Conservation (phyloP, 371 early-diverging fungal genomes). For the Chytridiales sp. region DNA sequence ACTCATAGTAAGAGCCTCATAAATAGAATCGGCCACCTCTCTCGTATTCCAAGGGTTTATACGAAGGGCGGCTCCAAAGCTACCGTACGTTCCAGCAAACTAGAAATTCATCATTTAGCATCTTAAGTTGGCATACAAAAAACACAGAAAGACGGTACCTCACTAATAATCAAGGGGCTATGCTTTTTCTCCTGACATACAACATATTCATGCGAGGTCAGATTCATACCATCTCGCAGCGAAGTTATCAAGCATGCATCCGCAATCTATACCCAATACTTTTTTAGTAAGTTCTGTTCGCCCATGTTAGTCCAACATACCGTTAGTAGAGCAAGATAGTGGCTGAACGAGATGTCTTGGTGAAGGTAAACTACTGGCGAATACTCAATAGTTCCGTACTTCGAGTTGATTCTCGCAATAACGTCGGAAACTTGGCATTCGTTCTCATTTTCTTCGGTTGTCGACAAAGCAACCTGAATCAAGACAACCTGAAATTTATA, state of each 20-base stretch:
- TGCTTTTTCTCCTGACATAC: conserved; percentile 83
- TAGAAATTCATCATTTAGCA: conserved; percentile 17
- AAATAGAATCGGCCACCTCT: conserved; percentile 82
- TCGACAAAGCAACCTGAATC: conserved; percentile 51
- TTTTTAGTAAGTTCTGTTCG: conserved; percentile 24
- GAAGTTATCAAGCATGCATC: conserved; percentile 92
- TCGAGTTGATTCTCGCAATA: conserved; percentile 67
- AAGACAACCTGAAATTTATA: conserved; percentile 40
- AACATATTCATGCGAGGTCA: conserved; percentile 94
- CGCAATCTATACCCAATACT: conserved; percentile 57
- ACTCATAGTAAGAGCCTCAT: conserved; percentile 75
- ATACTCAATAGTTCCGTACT: conserved; percentile 66
- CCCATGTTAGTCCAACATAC: conserved; percentile 40
- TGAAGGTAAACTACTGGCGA: conserved; percentile 70
- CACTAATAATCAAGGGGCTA: conserved; percentile 75
- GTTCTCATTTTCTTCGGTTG: conserved; percentile 56
- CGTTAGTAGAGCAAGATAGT: conserved; percentile 88
- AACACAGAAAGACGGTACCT: conserved; percentile 10
- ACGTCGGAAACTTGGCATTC: conserved; percentile 63
- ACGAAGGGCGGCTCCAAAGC: conserved; percentile 80
- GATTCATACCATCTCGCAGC: conserved; percentile 96
- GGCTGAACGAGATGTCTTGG: conserved; percentile 79
- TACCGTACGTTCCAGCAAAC: conserved; percentile 94
- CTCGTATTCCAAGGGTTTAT: conserved; percentile 84
- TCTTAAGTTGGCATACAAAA: background rate